Evolutionary conservation across 2,329 filamentous ascomycete genomes (phyloP), one percentile per base, ranked within the genome.

Genomic region (Onygenales sp.): DNA sequence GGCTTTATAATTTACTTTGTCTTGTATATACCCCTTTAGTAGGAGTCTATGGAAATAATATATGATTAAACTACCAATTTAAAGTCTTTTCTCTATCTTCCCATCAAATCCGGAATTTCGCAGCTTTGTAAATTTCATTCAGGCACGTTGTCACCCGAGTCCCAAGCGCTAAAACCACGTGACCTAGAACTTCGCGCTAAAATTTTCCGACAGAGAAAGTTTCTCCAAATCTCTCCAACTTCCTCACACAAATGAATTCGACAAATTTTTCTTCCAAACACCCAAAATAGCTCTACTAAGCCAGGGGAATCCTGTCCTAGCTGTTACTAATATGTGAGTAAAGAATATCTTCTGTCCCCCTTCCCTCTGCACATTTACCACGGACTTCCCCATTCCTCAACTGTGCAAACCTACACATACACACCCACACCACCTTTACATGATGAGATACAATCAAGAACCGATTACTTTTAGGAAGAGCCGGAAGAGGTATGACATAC

Each of bases 401-500:
- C 14, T 1, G 11, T 42, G 39, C 4, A 14, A 13, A 13, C 14
- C 11, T 14, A 6, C 14, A 41, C 39, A 14, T 52, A 17, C 45
- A n/a, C 21, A 21, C 14, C 45, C 17, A 53, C 36, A 42, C 51
- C 21, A 39, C 36, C 35, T 62, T 59, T 51, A 63, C 50, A 73
- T 73, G 71, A 73, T 73, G 71, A 73, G 66, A 69, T 62, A 62
- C 62, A 61, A 63, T 41, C 46, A 49, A 60, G 68, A 72, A 72
- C 70, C 71, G 63, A 51, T 63, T 64, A 66, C 59, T 64, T 57
- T 68, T 73, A 73, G 71, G 71, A 73, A 73, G 71, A 73, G 71
- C 71, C 71, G 71, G 69, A 73, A 73, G 62, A 73, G 71, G 71
- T 68, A 73, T 73, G 71, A 52, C 71, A 66, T 54, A 51, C 53